Evolutionary conservation across 139 green algal genomes (phyloP), one percentile per base, ranked within the genome.

Genomic region (Pedinophyceae sp.): DNA sequence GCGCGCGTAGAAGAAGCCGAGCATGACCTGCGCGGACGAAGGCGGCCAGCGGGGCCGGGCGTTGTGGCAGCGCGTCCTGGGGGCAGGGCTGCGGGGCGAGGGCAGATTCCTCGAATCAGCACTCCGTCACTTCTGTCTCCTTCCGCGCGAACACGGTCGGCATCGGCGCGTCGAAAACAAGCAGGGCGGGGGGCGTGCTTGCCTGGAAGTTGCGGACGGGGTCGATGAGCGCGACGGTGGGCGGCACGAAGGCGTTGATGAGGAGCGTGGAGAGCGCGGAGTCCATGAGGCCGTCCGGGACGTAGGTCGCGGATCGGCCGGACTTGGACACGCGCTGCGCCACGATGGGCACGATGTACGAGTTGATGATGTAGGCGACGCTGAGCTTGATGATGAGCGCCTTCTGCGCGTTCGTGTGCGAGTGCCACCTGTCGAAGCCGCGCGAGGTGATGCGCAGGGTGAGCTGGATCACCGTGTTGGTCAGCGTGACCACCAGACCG

Each of bases 201-300:
- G 16, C 28, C 27, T 38, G 13, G 13, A 4, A 18, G 41, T n/a
- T 34, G 22, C 59, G 38, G 10, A 48, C 34, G 20, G 59, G 49
- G 61, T 68, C 72, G 10, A 72, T 34, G 16, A 73, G 50, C 24
- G 43, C 49, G 4, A 65, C 50, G 20, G 76, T 48, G 22, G 65
- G 57, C 6, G 67, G 70, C 27, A 79, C 26, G 53, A 81, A 27
- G 25, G 71, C 63, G 54, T 76, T 81, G 56, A 62, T 62, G 17
- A 71, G 30, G 57, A 76, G 69, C 29, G 71, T 65, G 40, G 64
- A 81, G 61, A 78, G 78, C 28, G 73, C 73, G 25, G 49, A 48
- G 48, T 81, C 73, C 38, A 76, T 62, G 4, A 81, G 54, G 30
- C 73, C 73, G 30, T 70, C 73, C 1, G 59, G 58, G 2, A 57